Percentiles rank a stretch among this genome's conserved stretches.
These are phyloP conservation scores for Aphanomyces invadans DNA, from an alignment of 352 stramenopile species.

Conservation along the genomic window DNA sequence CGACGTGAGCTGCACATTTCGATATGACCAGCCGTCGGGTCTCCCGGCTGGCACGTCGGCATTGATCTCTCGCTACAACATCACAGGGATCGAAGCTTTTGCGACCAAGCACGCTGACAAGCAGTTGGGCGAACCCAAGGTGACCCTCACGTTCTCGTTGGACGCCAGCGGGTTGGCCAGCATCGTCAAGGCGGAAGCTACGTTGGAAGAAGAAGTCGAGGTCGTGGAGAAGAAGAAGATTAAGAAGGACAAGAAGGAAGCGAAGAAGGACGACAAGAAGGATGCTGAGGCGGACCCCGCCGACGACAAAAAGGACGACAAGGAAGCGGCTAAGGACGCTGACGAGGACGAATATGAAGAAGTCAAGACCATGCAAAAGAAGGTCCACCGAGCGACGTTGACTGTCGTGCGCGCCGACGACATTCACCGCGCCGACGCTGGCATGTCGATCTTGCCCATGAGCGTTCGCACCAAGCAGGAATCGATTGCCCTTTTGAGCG, in stretches of 20 bases:
- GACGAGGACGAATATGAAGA: slow-evolving; percentile 41
- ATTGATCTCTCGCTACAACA: slow-evolving; percentile 89
- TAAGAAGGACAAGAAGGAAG: slow-evolving; percentile 38
- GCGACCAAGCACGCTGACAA: slow-evolving; percentile 83
- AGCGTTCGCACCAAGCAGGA: slow-evolving; percentile 50
- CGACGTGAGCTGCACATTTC: slow-evolving; percentile 86
- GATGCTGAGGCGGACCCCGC: slow-evolving; percentile 26
- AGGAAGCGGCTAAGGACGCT: slow-evolving; percentile 38
- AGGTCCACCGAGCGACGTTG: slow-evolving; percentile 73
- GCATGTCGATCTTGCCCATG: slow-evolving; percentile 57
- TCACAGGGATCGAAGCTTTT: slow-evolving; percentile 89
- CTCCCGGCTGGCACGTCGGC: slow-evolving; percentile 57
- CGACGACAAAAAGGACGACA: slow-evolving; percentile 27
- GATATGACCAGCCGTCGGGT: slow-evolving; percentile 84
- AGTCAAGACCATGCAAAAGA: slow-evolving; percentile 88
- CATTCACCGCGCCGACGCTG: slow-evolving; percentile 25
- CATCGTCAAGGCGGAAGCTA: slow-evolving; percentile 90
- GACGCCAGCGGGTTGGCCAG: slow-evolving; percentile 86
- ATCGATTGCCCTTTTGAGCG: slow-evolving; percentile 52
- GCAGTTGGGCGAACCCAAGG: slow-evolving; percentile 85
- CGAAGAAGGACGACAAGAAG: slow-evolving; percentile 39
- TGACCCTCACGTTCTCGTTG: slow-evolving; percentile 91
- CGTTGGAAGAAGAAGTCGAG: slow-evolving; percentile 79
- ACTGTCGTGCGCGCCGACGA: slow-evolving; percentile 34
- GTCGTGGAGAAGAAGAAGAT: slow-evolving; percentile 31